phyloP scores from a whole-genome alignment of 495 filamentous ascomycete genomes.

The Aspergillus nanangensis region DNA sequence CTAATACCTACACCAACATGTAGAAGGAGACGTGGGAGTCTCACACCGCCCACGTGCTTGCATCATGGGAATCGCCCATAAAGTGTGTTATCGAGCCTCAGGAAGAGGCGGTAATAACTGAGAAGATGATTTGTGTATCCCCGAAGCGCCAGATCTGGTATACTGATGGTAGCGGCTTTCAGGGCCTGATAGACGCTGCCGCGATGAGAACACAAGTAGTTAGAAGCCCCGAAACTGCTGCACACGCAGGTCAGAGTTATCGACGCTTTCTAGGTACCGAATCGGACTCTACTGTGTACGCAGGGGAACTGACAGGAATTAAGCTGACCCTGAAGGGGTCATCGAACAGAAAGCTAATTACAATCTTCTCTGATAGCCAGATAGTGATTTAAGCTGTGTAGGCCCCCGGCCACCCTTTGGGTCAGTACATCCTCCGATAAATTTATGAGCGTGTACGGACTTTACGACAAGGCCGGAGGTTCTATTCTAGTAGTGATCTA shows the following conservation, averaged over 20 bases:
- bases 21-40: neutral
- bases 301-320: neutral
- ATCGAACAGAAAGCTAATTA: neutral
- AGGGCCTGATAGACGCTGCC: neutral
- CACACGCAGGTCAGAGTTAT: neutral
- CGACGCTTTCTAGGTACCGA: neutral
- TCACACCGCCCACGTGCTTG: neutral
- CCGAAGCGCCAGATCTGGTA: neutral
- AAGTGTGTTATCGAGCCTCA: neutral
- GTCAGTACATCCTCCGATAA: neutral
- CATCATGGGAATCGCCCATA: neutral
- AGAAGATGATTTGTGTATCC: neutral
- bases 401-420: neutral
- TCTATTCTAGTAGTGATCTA: too few species aligned
- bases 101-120: neutral
- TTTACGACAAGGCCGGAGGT: neutral
- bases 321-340: neutral
- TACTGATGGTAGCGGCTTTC: neutral
- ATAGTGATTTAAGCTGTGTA: neutral
- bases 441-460: neutral
- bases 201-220: neutral
- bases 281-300: neutral
- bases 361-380: neutral
- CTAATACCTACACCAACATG: neutral
- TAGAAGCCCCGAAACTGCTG: neutral